Evolutionary conservation across 2,329 filamentous ascomycete species (phyloP).

Genomic region (Apiospora kogelbergensis): DNA sequence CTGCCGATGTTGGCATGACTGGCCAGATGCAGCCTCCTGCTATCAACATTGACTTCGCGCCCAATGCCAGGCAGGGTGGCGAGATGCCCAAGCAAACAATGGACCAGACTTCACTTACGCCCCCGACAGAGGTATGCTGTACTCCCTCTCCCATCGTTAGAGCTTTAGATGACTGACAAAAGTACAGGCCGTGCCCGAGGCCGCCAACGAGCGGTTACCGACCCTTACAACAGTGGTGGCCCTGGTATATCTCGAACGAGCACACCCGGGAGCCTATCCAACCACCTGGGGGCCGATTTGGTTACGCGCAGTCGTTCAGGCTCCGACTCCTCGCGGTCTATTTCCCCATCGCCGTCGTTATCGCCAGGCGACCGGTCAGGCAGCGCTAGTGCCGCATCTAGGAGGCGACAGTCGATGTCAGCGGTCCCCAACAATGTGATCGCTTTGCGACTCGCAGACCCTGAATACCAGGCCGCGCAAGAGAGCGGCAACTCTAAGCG

Average conservation of each 20-base stretch:
- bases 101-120: constrained; percentile 78
- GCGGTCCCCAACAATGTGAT: constrained; percentile 65
- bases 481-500: constrained; percentile 68
- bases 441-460: constrained; percentile 88
- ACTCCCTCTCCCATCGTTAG: not conserved
- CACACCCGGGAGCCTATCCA: constrained; percentile 46
- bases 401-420: constrained; percentile 63
- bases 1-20: constrained; percentile 54
- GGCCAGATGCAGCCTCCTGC: constrained; percentile 77
- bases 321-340: constrained; percentile 40
- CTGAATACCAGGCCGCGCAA: constrained; percentile 71
- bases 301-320: constrained; percentile 42
- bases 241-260: constrained; percentile 39
- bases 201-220: constrained; percentile 57
- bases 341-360: constrained; percentile 59
- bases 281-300: constrained; percentile 48
- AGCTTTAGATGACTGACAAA: constrained; percentile 20
- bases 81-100: constrained; percentile 65
- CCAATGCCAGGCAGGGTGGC: constrained; percentile 64
- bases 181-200: constrained; percentile 46
- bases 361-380: constrained; percentile 53
- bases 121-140: constrained; percentile 66
- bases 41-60: constrained; percentile 92
- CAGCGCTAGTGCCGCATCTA: constrained; percentile 42
- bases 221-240: constrained; percentile 55